Evolutionary conservation across 148 eudicot genomes (phyloP).

Genomic region (Rhododendron molle): DNA sequence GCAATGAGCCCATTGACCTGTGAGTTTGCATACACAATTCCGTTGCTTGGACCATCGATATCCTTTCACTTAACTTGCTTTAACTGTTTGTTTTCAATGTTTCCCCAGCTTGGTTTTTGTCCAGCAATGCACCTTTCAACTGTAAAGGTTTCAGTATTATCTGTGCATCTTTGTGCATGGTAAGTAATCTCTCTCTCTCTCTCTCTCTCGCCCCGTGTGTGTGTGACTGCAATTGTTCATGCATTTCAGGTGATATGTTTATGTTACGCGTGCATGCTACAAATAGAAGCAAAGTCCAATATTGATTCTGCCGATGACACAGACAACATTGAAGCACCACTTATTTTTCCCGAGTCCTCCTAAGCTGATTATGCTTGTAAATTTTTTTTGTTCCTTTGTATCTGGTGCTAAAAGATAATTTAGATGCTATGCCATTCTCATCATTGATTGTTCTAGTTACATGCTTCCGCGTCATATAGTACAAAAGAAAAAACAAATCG

Average conservation of each 20-base stretch:
- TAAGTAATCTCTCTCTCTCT: background rate
- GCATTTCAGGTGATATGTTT: conserved; percentile 45
- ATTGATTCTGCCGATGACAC: conserved; percentile 11
- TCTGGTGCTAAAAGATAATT: too few relatives aligned
- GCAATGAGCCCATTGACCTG: conserved; percentile 84
- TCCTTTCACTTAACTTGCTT: background rate
- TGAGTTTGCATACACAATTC: conserved; percentile 27
- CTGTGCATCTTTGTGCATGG: conserved; percentile 52
- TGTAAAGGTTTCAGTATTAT: conserved; percentile 88
- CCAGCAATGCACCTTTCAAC: conserved; percentile 71
- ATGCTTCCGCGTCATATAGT: background rate
- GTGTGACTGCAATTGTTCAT: background rate
- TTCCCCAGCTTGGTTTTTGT: conserved; percentile 70
- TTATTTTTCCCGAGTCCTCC: background rate
- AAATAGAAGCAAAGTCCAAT: conserved; percentile 36
- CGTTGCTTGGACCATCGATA: background rate
- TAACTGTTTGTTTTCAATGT: background rate
- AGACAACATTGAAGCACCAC: conserved; percentile 34
- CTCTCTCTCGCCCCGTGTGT: background rate
- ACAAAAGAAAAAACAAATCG: too few relatives aligned
- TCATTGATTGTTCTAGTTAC: too few relatives aligned
- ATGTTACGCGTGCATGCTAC: conserved; percentile 45
- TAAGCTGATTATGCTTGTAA: background rate
- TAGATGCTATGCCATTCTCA: background rate
- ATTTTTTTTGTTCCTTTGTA: background rate